These are phyloP conservation scores for Beverwykella pulmonaria DNA, from an alignment of 495 filamentous ascomycete species.

Conservation along the genomic window DNA sequence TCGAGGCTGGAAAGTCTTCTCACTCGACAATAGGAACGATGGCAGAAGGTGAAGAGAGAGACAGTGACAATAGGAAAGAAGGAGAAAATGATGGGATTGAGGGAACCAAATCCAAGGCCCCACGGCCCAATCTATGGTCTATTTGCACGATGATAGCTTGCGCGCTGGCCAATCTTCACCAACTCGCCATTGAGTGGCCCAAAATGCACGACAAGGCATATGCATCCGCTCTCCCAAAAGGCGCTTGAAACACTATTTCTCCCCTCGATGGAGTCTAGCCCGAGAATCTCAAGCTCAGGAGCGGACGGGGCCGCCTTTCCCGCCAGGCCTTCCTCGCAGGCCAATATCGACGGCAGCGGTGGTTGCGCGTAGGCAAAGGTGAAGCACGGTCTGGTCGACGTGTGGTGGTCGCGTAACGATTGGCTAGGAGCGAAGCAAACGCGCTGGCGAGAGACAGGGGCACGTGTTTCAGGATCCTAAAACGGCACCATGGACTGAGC, in stretches of 20 bases:
- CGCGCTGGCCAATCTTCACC: slow-evolving; percentile 28
- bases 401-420: slow-evolving; percentile 32
- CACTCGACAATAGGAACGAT: slow-evolving; percentile 37
- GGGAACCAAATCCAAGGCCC: neutral
- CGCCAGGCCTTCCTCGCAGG: slow-evolving; percentile 16
- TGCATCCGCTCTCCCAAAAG: slow-evolving; percentile 12
- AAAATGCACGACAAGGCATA: slow-evolving; percentile 23
- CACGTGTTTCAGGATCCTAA: slow-evolving; percentile 38
- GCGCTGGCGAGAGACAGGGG: slow-evolving; percentile 27
- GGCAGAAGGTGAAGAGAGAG: slow-evolving; percentile 16
- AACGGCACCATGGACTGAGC: slow-evolving; percentile 22
- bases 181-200: slow-evolving; percentile 30
- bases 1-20: slow-evolving; percentile 29
- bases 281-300: slow-evolving; percentile 10
- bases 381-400: slow-evolving; percentile 30
- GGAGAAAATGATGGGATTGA: slow-evolving; percentile 24
- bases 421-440: slow-evolving; percentile 30
- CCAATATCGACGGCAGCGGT: slow-evolving; percentile 20
- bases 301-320: slow-evolving; percentile 22
- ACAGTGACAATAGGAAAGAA: slow-evolving; percentile 22
- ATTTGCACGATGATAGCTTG: slow-evolving; percentile 9
- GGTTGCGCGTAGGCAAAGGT: slow-evolving; percentile 20
- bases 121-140: neutral
- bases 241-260: slow-evolving; percentile 25
- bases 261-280: slow-evolving; percentile 26